Evolutionary conservation across 495 filamentous ascomycete genomes (phyloP).

Genomic region (Aspergillus carlsbadensis): DNA sequence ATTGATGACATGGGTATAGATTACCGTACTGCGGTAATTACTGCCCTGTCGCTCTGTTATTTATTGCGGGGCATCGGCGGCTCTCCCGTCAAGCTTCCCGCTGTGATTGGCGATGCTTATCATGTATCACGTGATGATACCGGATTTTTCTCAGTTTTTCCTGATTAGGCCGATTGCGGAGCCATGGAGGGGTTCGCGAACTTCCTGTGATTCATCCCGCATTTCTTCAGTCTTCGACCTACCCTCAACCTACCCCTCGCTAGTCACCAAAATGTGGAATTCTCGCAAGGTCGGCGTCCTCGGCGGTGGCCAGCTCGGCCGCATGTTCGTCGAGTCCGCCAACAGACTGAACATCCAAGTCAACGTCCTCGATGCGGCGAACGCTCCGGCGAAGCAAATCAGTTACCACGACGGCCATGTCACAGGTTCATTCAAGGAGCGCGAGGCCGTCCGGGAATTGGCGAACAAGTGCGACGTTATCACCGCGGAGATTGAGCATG

Average conservation of each 20-base stretch:
- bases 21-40: background rate
- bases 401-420: slow-evolving; percentile 73
- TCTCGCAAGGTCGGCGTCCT: slow-evolving; percentile 62
- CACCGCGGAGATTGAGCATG: slow-evolving; percentile 98
- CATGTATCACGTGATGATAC: slow-evolving; percentile 23
- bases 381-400: slow-evolving; percentile 88
- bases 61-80: slow-evolving; percentile 10
- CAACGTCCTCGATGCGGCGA: slow-evolving; percentile 74
- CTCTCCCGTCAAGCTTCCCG: slow-evolving; percentile 4
- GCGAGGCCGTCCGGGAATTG: slow-evolving; percentile 70
- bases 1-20: background rate
- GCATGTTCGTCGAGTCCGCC: slow-evolving; percentile 93
- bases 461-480: slow-evolving; percentile 77
- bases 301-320: slow-evolving; percentile 82
- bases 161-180: slow-evolving; percentile 13
- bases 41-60: background rate
- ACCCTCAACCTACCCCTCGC: slow-evolving; percentile 3
- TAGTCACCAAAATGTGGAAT: slow-evolving; percentile 43
- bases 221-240: background rate
- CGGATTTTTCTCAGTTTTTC: slow-evolving; percentile 19
- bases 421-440: slow-evolving; percentile 80
- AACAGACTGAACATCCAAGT: slow-evolving; percentile 81
- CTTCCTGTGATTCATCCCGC: slow-evolving; percentile 15
- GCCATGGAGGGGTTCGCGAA: slow-evolving; percentile 28
- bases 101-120: slow-evolving; percentile 23